Conservation (phyloP, 2,329 filamentous ascomycete species). For the Cordyceps militaris region DNA sequence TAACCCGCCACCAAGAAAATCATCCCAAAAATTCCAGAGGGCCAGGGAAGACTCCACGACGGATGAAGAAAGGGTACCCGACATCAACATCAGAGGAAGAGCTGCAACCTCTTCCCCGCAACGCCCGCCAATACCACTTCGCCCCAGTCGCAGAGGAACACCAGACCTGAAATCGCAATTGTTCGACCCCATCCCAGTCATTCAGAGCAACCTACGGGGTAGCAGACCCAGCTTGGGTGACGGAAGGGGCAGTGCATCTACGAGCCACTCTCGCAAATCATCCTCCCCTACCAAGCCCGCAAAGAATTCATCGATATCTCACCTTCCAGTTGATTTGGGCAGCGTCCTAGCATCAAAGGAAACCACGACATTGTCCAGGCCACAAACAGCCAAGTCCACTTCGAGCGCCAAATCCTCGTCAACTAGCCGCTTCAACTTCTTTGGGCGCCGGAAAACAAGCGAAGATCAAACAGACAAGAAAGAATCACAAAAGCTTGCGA, state of each 20-base stretch:
- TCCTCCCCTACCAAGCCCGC: constrained; percentile 23
- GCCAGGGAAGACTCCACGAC: constrained; percentile 25
- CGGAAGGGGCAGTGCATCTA: constrained; percentile 38
- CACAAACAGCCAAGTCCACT: constrained; percentile 27
- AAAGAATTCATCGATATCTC: constrained; percentile 27
- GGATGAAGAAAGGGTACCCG: constrained; percentile 27
- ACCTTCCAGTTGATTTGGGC: constrained; percentile 17
- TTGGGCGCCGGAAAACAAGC: constrained; percentile 62
- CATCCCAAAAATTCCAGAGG: constrained; percentile 47
- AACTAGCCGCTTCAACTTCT: constrained; percentile 66
- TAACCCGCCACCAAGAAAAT: constrained; percentile 56
- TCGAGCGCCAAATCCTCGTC: constrained; percentile 53
- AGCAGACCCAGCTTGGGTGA: constrained; percentile 37
- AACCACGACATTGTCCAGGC: background rate
- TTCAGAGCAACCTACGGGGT: constrained; percentile 54
- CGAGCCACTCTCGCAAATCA: constrained; percentile 20
- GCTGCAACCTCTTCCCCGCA: constrained; percentile 21
- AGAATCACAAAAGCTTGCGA: constrained; percentile 33
- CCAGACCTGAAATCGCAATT: constrained; percentile 53
- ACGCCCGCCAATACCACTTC: constrained; percentile 15
- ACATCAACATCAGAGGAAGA: constrained; percentile 21
- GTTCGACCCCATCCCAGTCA: constrained; percentile 44
- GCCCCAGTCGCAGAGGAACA: constrained; percentile 64
- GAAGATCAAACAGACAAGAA: constrained; percentile 34
- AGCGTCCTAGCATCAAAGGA: background rate